These are phyloP conservation scores for Triticum urartu DNA, from an alignment of 176 grass and related monocot species.

Conservation along the genomic window DNA sequence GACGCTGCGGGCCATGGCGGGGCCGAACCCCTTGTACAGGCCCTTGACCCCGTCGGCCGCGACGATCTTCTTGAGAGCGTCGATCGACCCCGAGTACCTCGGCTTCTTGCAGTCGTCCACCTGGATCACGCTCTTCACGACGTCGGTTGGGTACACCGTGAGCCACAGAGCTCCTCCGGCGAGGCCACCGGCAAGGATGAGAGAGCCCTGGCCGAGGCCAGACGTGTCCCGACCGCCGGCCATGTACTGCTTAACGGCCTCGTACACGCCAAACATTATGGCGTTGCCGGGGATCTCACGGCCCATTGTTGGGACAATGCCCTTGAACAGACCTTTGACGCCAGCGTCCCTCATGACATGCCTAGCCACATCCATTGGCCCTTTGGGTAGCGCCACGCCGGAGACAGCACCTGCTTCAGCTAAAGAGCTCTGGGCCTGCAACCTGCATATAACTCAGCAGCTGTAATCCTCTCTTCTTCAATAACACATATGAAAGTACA, in stretches of 20 bases:
- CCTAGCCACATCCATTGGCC: constrained; percentile 82
- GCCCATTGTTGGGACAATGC: constrained; percentile 68
- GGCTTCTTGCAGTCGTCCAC: constrained; percentile 92
- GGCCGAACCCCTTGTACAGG: constrained; percentile 87
- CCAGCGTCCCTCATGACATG: constrained; percentile 77
- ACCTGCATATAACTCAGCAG: constrained; percentile 33
- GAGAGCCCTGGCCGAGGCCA: constrained; percentile 52
- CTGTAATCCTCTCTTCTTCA: background rate
- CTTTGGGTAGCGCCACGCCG: constrained; percentile 46
- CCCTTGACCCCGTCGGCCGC: constrained; percentile 75
- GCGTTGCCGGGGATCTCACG: constrained; percentile 89
- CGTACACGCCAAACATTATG: constrained; percentile 85
- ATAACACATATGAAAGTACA: background rate
- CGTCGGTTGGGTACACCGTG: constrained; percentile 74
- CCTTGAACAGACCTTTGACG: constrained; percentile 67
- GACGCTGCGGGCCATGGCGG: constrained; percentile 82
- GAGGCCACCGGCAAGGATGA: constrained; percentile 68
- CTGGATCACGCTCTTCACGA: constrained; percentile 93
- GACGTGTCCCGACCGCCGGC: constrained; percentile 72
- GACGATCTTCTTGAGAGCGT: constrained; percentile 76
- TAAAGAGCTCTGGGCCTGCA: constrained; percentile 83
- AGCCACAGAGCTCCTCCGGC: constrained; percentile 71
- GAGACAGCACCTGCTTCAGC: constrained; percentile 37
- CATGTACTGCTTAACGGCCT: constrained; percentile 66
- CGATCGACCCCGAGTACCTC: constrained; percentile 62